These are phyloP conservation scores for Juncus effusus DNA, from an alignment of 176 grass and related monocot genomes.

Conservation along the genomic window DNA sequence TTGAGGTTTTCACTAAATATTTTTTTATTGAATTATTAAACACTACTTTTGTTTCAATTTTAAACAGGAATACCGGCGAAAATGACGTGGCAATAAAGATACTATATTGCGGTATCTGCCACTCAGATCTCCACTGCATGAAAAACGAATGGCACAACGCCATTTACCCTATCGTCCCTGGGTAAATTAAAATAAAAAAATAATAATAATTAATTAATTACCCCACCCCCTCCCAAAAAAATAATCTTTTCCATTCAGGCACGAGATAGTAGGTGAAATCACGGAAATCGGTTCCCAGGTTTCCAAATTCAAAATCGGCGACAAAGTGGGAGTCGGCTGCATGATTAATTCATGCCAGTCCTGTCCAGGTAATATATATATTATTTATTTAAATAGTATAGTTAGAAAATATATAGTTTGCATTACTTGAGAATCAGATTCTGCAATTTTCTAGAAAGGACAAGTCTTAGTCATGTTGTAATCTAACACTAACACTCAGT, in stretches of 20 bases:
- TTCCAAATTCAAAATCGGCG: conserved; percentile 28
- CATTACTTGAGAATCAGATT: too few relatives aligned
- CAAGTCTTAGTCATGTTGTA: too few relatives aligned
- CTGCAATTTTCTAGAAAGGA: too few relatives aligned
- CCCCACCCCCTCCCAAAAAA: too few relatives aligned
- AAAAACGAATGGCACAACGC: conserved; percentile 36
- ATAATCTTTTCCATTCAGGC: conserved; percentile 28
- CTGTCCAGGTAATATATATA: conserved; percentile 33
- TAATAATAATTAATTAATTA: too few relatives aligned
- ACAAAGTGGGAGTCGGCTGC: conserved; percentile 55
- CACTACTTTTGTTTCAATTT: not conserved
- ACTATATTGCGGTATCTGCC: conserved; percentile 38
- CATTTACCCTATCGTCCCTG: conserved; percentile 37
- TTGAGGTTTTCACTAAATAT: not conserved
- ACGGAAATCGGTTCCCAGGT: conserved; percentile 56
- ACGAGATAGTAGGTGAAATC: conserved; percentile 49
- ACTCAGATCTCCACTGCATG: conserved; percentile 34
- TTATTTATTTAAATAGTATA: too few relatives aligned
- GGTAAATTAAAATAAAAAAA: conserved; percentile 12
- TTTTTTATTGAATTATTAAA: not conserved
- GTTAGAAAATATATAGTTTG: too few relatives aligned
- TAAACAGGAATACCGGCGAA: not conserved
- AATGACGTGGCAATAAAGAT: conserved; percentile 40
- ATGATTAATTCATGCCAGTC: conserved; percentile 49
- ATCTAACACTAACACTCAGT: too few relatives aligned